Evolutionary conservation across 306 rosid genomes (phyloP).

Genomic region (Abrus pulchellus): DNA sequence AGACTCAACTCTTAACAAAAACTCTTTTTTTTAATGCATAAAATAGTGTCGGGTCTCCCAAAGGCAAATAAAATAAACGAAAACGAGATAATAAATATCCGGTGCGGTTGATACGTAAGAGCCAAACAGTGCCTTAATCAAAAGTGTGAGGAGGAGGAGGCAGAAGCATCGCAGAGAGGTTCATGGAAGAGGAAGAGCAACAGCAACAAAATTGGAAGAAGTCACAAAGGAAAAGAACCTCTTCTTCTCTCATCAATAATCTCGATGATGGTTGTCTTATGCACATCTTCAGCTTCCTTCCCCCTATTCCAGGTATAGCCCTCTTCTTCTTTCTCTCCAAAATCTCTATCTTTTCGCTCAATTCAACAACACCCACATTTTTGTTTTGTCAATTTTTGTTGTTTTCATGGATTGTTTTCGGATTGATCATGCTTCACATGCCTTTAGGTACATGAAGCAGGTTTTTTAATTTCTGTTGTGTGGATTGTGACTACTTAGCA

Average conservation of each 20-base stretch:
- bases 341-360: constrained; percentile 24
- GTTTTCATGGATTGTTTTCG: constrained; percentile 16
- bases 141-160: constrained; percentile 2
- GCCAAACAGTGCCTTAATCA: constrained; percentile 42
- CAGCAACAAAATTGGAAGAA: constrained; percentile 48
- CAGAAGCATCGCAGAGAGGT: neutral
- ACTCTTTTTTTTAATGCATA: too few relatives aligned
- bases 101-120: neutral
- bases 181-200: constrained; percentile 39
- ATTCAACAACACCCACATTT: constrained; percentile 44
- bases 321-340: neutral
- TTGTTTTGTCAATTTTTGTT: constrained; percentile 24
- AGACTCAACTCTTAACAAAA: too few relatives aligned
- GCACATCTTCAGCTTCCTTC: constrained; percentile 93
- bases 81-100: neutral
- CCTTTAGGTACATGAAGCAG: constrained; percentile 30
- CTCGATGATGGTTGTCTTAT: constrained; percentile 94
- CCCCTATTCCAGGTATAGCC: constrained; percentile 87
- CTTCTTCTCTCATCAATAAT: constrained; percentile 58
- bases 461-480: constrained; percentile 11
- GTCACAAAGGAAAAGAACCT: constrained; percentile 33
- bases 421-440: constrained; percentile 20
- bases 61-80: neutral
- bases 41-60: too few relatives aligned
- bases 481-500: neutral